phyloP scores from a whole-genome alignment of 2,329 filamentous ascomycete species.

The Ambrosiella xylebori region DNA sequence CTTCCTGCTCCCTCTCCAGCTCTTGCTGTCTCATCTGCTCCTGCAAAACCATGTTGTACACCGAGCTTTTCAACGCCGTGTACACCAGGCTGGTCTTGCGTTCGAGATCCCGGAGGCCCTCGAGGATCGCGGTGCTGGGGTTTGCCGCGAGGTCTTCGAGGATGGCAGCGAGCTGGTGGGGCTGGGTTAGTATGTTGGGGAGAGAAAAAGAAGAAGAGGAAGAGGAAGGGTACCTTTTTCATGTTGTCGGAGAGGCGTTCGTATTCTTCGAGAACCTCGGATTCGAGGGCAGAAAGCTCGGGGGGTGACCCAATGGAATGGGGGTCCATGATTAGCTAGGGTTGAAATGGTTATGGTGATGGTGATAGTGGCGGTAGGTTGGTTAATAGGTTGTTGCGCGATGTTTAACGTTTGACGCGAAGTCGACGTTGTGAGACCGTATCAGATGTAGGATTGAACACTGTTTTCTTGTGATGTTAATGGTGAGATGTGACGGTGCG shows the following conservation, averaged over 20 bases:
- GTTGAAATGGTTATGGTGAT: neutral
- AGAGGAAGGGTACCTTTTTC: conserved; percentile 49
- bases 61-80: conserved; percentile 89
- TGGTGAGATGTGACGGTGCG: too few species aligned
- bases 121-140: conserved; percentile 66
- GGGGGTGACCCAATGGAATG: conserved; percentile 22
- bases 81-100: conserved; percentile 90
- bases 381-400: neutral
- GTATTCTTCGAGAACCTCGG: conserved; percentile 91
- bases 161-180: conserved; percentile 37
- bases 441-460: neutral
- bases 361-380: neutral
- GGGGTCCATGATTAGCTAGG: neutral
- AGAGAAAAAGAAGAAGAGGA: neutral
- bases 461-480: neutral
- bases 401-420: neutral
- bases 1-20: conserved; percentile 16
- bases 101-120: conserved; percentile 75
- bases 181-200: neutral
- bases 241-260: conserved; percentile 74
- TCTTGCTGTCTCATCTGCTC: conserved; percentile 51
- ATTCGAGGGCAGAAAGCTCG: conserved; percentile 64
- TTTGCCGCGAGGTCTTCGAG: conserved; percentile 48
- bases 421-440: neutral
- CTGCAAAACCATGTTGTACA: conserved; percentile 96